Conservation (phyloP, 139 green algal species). For the Medakamo hakoo region DNA sequence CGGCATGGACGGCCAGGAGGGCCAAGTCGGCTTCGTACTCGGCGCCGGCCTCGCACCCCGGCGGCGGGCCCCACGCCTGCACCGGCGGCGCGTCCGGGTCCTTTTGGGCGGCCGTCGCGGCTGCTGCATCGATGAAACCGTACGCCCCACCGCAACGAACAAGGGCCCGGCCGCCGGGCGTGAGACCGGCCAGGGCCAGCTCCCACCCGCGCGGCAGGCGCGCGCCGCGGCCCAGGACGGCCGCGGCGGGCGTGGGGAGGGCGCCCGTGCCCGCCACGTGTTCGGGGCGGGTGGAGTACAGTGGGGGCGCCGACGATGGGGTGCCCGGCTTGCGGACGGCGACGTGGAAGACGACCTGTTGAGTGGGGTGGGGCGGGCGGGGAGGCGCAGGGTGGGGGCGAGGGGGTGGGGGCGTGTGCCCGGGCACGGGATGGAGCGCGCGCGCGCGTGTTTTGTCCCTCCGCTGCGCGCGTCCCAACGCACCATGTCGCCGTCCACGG, state of each 20-base stretch:
- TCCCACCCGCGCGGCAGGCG: not conserved
- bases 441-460: not conserved
- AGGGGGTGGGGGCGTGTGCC: not conserved
- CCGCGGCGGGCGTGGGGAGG: not conserved
- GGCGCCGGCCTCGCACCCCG: not conserved
- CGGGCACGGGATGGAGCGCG: too few relatives aligned
- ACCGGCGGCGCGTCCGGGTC: not conserved
- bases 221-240: not conserved
- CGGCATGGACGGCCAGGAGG: not conserved
- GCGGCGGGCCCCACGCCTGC: too few relatives aligned
- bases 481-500: not conserved
- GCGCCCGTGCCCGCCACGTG: too few relatives aligned
- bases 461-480: too few relatives aligned
- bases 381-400: not conserved
- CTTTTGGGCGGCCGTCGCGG: too few relatives aligned
- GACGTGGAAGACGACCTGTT: not conserved
- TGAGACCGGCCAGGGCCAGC: not conserved
- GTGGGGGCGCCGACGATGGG: too few relatives aligned
- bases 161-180: too few relatives aligned
- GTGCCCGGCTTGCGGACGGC: too few relatives aligned
- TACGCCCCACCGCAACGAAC: not conserved
- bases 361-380: too few relatives aligned
- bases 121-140: not conserved
- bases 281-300: not conserved
- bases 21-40: not conserved